phyloP scores from a whole-genome alignment of 768 basidiomycete genomes.

The Tricholoma furcatifolium region DNA sequence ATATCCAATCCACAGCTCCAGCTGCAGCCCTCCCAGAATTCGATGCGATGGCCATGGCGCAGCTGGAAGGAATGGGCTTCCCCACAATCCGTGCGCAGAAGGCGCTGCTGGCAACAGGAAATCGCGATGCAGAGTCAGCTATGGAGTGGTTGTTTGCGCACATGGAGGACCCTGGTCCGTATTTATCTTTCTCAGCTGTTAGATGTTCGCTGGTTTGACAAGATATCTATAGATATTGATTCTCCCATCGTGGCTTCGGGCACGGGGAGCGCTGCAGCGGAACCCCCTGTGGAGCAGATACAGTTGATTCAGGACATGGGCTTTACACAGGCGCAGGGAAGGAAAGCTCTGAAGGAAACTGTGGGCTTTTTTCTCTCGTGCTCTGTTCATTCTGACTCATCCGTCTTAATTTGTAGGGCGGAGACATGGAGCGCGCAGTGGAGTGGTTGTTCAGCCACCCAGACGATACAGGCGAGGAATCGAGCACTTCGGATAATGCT shows the following conservation, averaged over 20 bases:
- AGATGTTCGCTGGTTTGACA: not conserved
- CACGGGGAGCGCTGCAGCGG: constrained; percentile 29
- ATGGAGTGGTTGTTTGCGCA: constrained; percentile 97
- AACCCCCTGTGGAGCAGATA: constrained; percentile 72
- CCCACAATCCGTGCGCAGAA: constrained; percentile 83
- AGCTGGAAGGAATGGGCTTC: constrained; percentile 92
- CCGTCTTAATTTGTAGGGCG: constrained; percentile 41
- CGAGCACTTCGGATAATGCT: constrained; percentile 20
- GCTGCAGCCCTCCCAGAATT: constrained; percentile 56
- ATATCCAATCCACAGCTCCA: constrained; percentile 5
- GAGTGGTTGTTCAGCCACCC: constrained; percentile 97
- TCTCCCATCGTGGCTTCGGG: constrained; percentile 50
- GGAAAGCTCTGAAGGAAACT: constrained; percentile 85
- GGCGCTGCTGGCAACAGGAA: constrained; percentile 86
- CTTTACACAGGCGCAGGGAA: constrained; percentile 78
- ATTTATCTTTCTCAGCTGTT: not conserved
- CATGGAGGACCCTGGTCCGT: constrained; percentile 88
- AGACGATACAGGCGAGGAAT: constrained; percentile 74
- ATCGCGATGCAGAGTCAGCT: constrained; percentile 70
- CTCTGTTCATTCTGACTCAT: not conserved
- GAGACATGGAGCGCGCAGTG: constrained; percentile 80
- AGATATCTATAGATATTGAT: constrained; percentile 70
- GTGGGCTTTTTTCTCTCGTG: constrained; percentile 40
- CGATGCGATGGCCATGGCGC: constrained; percentile 69
- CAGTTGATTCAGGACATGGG: constrained; percentile 87